Evolutionary conservation across 2,329 filamentous ascomycete genomes (phyloP).

Genomic region (Pseudogymnoascus sp.): DNA sequence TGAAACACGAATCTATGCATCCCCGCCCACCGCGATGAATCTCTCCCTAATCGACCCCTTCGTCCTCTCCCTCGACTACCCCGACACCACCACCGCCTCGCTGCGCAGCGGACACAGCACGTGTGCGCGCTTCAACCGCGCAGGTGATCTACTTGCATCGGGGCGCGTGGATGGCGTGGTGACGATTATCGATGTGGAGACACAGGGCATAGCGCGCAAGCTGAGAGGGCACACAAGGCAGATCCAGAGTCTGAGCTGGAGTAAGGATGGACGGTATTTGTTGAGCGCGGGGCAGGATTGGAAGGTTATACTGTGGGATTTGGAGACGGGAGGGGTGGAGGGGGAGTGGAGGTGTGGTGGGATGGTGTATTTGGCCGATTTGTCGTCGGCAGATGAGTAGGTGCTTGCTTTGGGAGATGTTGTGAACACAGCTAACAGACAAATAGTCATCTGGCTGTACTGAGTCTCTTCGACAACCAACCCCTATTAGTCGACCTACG

Average conservation of each 20-base stretch:
- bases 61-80: slow-evolving; percentile 71
- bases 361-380: slow-evolving; percentile 89
- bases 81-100: slow-evolving; percentile 80
- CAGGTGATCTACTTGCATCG: slow-evolving; percentile 88
- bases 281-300: slow-evolving; percentile 83
- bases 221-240: slow-evolving; percentile 87
- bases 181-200: slow-evolving; percentile 95
- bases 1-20: slow-evolving; percentile 14
- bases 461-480: slow-evolving; percentile 88
- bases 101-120: slow-evolving; percentile 66
- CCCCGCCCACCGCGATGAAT: slow-evolving; percentile 49
- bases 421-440: neutral
- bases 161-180: slow-evolving; percentile 91
- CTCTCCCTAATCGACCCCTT: slow-evolving; percentile 65
- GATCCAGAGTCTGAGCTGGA: slow-evolving; percentile 94
- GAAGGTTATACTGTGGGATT: slow-evolving; percentile 94
- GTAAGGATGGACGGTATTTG: slow-evolving; percentile 80
- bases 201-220: slow-evolving; percentile 92
- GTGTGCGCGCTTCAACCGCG: slow-evolving; percentile 80
- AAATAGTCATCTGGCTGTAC: slow-evolving; percentile 73
- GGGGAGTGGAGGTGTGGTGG: slow-evolving; percentile 76
- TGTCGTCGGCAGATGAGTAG: slow-evolving; percentile 86
- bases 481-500: slow-evolving; percentile 79
- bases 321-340: slow-evolving; percentile 60
- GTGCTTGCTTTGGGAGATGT: slow-evolving; percentile 23